Evolutionary conservation across 345 rosid species (phyloP), one percentile per base, ranked within the genome.

Genomic region (Rhodomyrtus tomentosa): DNA sequence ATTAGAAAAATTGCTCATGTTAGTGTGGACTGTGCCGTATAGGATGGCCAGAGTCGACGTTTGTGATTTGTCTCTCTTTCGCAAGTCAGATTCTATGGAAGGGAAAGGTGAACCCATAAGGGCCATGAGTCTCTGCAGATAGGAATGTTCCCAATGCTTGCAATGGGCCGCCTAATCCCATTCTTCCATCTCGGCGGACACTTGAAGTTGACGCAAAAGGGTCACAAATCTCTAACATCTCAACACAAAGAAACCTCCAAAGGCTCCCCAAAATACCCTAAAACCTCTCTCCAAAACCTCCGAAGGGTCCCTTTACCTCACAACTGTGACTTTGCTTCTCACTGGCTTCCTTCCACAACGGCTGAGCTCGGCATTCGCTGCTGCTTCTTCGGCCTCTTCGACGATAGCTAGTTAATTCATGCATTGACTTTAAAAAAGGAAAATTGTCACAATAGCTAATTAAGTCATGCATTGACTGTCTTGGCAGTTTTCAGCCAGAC

Each of bases 301-400:
- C 40, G 40, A 38, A 38, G 40, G 40, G 40, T 85, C 62, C 51
- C 83, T 13, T 53, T 81, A 52, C 51, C 55, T 58, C 81, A 32
- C 42, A 38, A 89, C n/a, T 82, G 56, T 73, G 92, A 90, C 68
- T 90, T 84, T 73, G 50, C 89, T 20, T 51, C 89, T 24, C 82
- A 84, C 86, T 90, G 91, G 92, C 82, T 87, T 21, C 91, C 89
- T 11, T 27, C 55, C 4, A 9, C 4, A 90, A 90, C 89, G 24
- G 55, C 82, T 29, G 29, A 45, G 25, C 85, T 87, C 27, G 83
- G 86, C 45, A 84, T 88, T 82, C 68, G 50, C 3, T 25, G 55
- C 59, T 84, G 56, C 38, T 87, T 84, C 85, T 90, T 87, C 36
- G 72, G 86, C 36, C 86, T 83, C 24, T 83, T 87, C 55, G 55